Evolutionary conservation across 176 grass and related monocot species (phyloP).

Genomic region (Pontederia paniculata): DNA sequence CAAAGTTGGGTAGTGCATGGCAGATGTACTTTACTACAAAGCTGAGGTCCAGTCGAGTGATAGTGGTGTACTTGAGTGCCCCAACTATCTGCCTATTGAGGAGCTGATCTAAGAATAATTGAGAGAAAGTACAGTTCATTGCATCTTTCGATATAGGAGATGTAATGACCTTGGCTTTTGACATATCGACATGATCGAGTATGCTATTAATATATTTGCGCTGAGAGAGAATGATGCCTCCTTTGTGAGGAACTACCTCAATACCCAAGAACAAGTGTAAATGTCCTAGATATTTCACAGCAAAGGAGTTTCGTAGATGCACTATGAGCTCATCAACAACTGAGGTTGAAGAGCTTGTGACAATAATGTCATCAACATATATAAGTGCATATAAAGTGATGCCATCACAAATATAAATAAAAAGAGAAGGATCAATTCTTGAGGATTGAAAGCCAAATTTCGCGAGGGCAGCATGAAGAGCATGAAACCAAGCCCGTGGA

Average conservation of each 20-base stretch:
- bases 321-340: not conserved
- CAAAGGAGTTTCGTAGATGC: not conserved
- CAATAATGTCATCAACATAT: not conserved
- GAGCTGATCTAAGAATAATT: not conserved
- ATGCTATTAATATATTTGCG: not conserved
- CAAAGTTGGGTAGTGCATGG: not conserved
- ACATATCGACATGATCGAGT: not conserved
- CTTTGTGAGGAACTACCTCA: not conserved
- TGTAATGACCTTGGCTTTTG: not conserved
- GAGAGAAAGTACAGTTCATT: not conserved
- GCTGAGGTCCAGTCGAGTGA: not conserved
- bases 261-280: slow-evolving; percentile 1
- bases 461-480: not conserved
- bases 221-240: not conserved
- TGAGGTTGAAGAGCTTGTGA: not conserved
- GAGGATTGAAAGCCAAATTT: not conserved
- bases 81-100: not conserved
- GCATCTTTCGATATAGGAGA: not conserved
- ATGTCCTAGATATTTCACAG: not conserved
- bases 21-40: not conserved
- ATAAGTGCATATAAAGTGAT: not conserved
- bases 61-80: not conserved
- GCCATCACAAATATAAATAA: not conserved
- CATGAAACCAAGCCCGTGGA: not conserved
- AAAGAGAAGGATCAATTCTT: not conserved